These are phyloP conservation scores for Tylopilus felleus DNA, from an alignment of 768 basidiomycete genomes.

Conservation along the genomic window DNA sequence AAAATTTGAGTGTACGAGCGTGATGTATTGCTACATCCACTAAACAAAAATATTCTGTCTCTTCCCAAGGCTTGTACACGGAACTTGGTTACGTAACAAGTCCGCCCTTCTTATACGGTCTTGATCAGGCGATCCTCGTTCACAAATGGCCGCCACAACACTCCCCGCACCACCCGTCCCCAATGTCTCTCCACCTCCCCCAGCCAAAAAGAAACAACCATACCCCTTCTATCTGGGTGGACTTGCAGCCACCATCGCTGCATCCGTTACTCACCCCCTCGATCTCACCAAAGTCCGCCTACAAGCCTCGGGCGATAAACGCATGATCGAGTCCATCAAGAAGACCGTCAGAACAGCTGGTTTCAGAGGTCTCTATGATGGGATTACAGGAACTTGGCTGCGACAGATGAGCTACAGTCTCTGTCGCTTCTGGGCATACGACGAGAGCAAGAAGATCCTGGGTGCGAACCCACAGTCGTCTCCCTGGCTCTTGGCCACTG, in stretches of 20 bases:
- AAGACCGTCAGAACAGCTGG: conserved; percentile 84
- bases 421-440: conserved; percentile 92
- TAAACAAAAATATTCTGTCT: neutral
- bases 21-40: too few relatives aligned
- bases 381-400: conserved; percentile 84
- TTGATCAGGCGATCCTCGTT: neutral
- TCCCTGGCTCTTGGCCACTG: conserved; percentile 75
- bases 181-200: conserved; percentile 12
- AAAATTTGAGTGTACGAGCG: too few relatives aligned
- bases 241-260: conserved; percentile 83
- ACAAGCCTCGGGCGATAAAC: conserved; percentile 89
- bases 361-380: conserved; percentile 71
- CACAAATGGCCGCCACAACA: conserved; percentile 17
- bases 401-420: conserved; percentile 92
- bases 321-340: conserved; percentile 78
- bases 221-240: conserved; percentile 89
- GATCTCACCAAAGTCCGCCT: conserved; percentile 90
- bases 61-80: neutral
- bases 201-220: conserved; percentile 53
- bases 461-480: conserved; percentile 66
- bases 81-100: conserved; percentile 15
- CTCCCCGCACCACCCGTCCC: conserved; percentile 5
- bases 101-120: conserved; percentile 9
- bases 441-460: conserved; percentile 81
- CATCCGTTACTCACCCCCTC: conserved; percentile 84